phyloP scores from a whole-genome alignment of 495 filamentous ascomycete genomes.

The Daldinia bambusicola region DNA sequence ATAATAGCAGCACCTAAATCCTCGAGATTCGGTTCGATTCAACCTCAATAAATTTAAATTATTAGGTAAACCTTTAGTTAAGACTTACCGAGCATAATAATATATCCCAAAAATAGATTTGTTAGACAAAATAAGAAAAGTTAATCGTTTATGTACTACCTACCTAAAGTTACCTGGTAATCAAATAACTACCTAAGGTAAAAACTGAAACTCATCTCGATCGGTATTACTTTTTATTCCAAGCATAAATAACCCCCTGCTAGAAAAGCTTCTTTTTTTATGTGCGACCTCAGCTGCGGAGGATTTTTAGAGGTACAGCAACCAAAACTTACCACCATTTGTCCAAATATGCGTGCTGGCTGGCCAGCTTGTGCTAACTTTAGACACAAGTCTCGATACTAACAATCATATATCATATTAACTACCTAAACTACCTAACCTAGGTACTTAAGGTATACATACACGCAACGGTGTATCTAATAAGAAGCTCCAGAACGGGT shows the following conservation, averaged over 20 bases:
- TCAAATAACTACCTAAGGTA: too few species aligned
- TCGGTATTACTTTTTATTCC: not conserved
- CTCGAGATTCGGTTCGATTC: not conserved
- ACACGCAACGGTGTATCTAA: not conserved
- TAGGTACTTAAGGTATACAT: too few species aligned
- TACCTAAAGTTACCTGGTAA: too few species aligned
- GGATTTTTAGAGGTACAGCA: not conserved
- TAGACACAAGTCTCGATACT: constrained; percentile 2
- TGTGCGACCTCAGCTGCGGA: not conserved
- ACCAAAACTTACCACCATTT: not conserved
- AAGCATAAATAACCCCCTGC: not conserved
- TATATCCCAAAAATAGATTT: constrained; percentile 1
- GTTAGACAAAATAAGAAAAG: not conserved
- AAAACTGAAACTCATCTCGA: constrained; percentile 3
- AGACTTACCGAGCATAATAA: not conserved
- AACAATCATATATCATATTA: not conserved
- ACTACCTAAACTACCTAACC: too few species aligned
- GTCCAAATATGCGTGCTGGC: not conserved
- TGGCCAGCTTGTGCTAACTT: not conserved
- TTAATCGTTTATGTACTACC: too few species aligned
- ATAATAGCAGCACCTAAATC: not conserved
- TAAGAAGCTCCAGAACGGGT: not conserved
- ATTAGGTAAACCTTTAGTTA: not conserved
- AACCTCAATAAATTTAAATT: not conserved
- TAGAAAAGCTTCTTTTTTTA: constrained; percentile 5